These are phyloP conservation scores for Saussurea involucrata DNA, from an alignment of 129 eudicot genomes.

Conservation along the genomic window DNA sequence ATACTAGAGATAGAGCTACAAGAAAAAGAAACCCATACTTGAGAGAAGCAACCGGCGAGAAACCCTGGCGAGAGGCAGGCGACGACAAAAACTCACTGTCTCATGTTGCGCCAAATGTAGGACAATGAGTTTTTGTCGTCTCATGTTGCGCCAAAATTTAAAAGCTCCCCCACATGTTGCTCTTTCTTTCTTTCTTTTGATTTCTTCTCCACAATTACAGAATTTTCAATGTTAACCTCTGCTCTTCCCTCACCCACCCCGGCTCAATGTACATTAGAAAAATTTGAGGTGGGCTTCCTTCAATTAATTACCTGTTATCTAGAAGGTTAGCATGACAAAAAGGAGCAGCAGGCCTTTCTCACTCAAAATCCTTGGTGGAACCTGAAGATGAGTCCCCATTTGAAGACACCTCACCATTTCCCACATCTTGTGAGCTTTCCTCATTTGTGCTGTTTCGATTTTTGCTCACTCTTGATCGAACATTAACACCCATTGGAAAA, in stretches of 20 bases:
- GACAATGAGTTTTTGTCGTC: too few species aligned
- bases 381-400: slow-evolving; percentile 62
- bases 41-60: too few species aligned
- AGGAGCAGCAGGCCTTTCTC: slow-evolving; percentile 37
- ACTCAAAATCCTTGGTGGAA: slow-evolving; percentile 69
- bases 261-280: slow-evolving; percentile 45
- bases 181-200: slow-evolving; percentile 11
- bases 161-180: slow-evolving; percentile 40
- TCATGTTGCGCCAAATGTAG: too few species aligned
- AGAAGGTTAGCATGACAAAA: slow-evolving; percentile 48
- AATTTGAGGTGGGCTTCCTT: slow-evolving; percentile 35
- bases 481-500: slow-evolving; percentile 83
- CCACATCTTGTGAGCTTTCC: slow-evolving; percentile 44
- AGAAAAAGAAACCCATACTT: too few species aligned
- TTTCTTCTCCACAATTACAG: slow-evolving; percentile 19
- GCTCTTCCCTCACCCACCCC: slow-evolving; percentile 35
- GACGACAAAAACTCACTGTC: too few species aligned
- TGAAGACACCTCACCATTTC: slow-evolving; percentile 51
- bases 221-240: slow-evolving; percentile 1
- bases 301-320: slow-evolving; percentile 34
- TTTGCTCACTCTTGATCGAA: slow-evolving; percentile 62
- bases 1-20: too few species aligned
- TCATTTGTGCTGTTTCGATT: slow-evolving; percentile 44
- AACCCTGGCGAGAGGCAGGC: too few species aligned
- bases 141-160: slow-evolving; percentile 59